Base-by-base conservation (phyloP, 306 rosid genomes). In the Phaseolus lunatus region DNA sequence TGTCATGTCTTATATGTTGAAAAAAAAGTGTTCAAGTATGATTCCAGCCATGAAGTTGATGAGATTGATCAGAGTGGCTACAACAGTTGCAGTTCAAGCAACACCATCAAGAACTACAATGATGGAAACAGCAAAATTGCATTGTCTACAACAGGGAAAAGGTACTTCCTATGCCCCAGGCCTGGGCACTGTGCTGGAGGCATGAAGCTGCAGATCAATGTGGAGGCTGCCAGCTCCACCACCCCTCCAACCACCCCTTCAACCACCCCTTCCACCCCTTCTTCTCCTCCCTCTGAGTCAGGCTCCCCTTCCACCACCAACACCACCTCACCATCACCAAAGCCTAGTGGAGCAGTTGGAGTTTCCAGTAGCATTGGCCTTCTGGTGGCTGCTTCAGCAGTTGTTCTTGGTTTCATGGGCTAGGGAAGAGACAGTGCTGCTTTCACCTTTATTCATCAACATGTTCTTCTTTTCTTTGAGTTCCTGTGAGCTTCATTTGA, bases 401-500 rank as follows among this genome's bases (percentile, higher is more conserved):
- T 82, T 67, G 23, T 86, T 75, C 39, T 87, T 78, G 85, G 68
- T 11, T 65, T 81, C 73, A 82, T 76, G 84, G 67, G 83, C 86
- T 85, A 88, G 97, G 93, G 84, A 61, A 88, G 92, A 87, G 93
- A 83, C 92, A 92, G 90, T 90, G 93, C 96, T 31, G 5, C 3
- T 63, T 73, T 18, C 5, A 31, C 49, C 31, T 20, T 50, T 13
- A 13, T 48, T 48, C 20, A 20, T 24, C 9, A 0, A 33, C 6
- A 64, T 75, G 61, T 35, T 76, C 23, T 61, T 78, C 27, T 10
- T 59, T 70, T 80, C 26, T 61, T 78, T 31, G 41, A 22, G n/a
- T 81, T 86, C 54, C 56, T 67, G 45, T 72, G 80, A 33, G 48
- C 22, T 75, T 82, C 22, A 70, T 82, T 77, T 63, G 3, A 76